A percentile compares a stretch with the other conserved stretches of the same genome.
Conservation (phyloP, 192 early-diverging fungal species). For the Linnemannia exigua region DNA sequence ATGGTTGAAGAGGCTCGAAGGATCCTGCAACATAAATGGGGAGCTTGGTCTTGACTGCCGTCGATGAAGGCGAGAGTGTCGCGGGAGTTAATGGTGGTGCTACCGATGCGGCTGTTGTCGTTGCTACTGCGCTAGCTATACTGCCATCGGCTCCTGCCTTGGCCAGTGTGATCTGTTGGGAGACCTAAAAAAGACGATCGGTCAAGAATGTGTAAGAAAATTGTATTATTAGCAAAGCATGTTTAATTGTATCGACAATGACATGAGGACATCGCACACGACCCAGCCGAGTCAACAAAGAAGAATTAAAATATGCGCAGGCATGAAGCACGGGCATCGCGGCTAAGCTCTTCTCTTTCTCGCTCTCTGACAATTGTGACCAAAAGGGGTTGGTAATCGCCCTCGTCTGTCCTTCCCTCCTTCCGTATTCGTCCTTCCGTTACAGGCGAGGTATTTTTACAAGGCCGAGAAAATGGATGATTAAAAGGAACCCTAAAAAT, state of each 20-base stretch:
- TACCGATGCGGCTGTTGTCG: slow-evolving; percentile 19
- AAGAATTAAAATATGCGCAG: slow-evolving; percentile 9
- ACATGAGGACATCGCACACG: not conserved
- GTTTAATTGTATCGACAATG: not conserved
- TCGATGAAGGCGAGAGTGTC: slow-evolving; percentile 13
- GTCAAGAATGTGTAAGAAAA: not conserved
- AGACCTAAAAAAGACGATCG: slow-evolving; percentile 14
- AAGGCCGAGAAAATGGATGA: slow-evolving; percentile 7
- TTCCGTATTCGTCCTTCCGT: slow-evolving; percentile 24
- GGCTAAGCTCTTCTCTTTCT: not conserved
- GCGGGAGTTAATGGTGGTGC: slow-evolving; percentile 24
- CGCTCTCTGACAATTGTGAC: not conserved
- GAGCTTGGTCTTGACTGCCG: slow-evolving; percentile 21
- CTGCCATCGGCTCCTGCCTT: slow-evolving; percentile 50
- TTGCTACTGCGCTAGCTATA: slow-evolving; percentile 12
- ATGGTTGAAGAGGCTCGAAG: slow-evolving; percentile 29
- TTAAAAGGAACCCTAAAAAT: slow-evolving; percentile 8
- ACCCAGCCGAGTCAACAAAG: not conserved
- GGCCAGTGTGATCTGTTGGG: slow-evolving; percentile 54
- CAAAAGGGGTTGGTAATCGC: slow-evolving; percentile 10
- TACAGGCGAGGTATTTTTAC: not conserved
- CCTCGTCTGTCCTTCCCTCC: not conserved
- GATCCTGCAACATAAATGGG: slow-evolving; percentile 41
- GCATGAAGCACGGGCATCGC: not conserved
- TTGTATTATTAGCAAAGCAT: not conserved